Base-by-base conservation (phyloP, 345 rosid genomes). In the Hypericum perforatum region DNA sequence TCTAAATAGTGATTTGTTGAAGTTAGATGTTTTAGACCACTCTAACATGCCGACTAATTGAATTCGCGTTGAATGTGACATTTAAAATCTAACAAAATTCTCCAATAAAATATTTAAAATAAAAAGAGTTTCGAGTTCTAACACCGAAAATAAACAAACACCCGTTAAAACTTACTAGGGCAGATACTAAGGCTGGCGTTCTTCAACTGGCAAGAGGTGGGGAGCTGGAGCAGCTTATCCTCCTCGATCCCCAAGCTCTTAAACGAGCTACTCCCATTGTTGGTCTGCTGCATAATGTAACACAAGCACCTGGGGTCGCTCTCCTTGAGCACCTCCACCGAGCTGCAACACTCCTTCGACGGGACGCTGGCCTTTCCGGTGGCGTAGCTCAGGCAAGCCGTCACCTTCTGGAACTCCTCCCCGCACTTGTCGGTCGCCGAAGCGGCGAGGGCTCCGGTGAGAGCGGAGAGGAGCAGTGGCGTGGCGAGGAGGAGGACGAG, bases 221-320 rank as follows among this genome's bases (percentile, higher is more conserved):
- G 95, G 42, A 92, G 95, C 73, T 80, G 85, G 60, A 92, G 70
- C 36, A 92, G 67, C 55, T 70, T 81, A 37, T 58, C 67, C 62
- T 76, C 82, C 62, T 74, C 87, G 9, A 92, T 69, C 10, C 97
- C 97, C 53, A 86, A 8, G 71, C 61, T 79, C 78, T 73, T 88
- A 13, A 89, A 9, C 22, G 22, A 41, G 9, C 64, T 68, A 53
- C 62, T 73, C 3, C 89, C 95, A 57, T 74, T 53, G 53, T 74
- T 73, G 0, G 78, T 69, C 69, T 82, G 81, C 61, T 82, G 89
- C 39, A 92, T 81, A 7, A 89, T 51, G 54, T 1, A 77, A 62
- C 97, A 92, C 68, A 92, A 64, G 71, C 98, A 92, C 69, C 82
- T 77, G 8, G 97, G 94, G 1, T 84, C 81, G 6, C 57, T 66